Evolutionary conservation across 345 rosid genomes (phyloP).

Genomic region (Lepidium sativum): DNA sequence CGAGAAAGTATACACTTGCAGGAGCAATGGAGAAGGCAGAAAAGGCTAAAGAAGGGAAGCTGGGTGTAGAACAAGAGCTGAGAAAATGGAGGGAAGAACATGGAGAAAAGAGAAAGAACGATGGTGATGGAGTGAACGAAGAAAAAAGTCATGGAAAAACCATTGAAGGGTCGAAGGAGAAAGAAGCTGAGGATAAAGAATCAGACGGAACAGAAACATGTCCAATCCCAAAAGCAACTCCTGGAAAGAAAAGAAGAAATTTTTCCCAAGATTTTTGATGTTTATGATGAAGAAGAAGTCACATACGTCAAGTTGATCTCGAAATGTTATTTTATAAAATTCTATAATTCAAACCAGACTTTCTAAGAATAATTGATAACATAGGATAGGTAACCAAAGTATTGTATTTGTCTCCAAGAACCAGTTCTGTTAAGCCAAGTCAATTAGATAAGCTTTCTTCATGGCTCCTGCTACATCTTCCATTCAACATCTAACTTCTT

Average conservation of each 20-base stretch:
- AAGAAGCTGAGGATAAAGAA: conserved; percentile 27
- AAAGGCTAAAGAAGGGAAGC: conserved; percentile 79
- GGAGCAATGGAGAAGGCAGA: conserved; percentile 73
- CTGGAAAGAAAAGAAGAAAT: conserved; percentile 53
- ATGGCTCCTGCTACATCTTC: not conserved
- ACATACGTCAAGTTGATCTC: conserved; percentile 26
- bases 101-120: conserved; percentile 51
- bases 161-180: conserved; percentile 32
- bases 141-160: conserved; percentile 26
- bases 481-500: not conserved
- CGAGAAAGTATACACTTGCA: conserved; percentile 52
- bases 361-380: not conserved
- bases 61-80: conserved; percentile 74
- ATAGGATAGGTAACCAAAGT: no score
- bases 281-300: conserved; percentile 53
- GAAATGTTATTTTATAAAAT: not conserved
- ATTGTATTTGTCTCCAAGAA: no score
- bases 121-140: conserved; percentile 20
- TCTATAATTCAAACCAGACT: not conserved
- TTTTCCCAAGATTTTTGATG: conserved; percentile 70
- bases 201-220: conserved; percentile 21
- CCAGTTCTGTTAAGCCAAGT: not conserved
- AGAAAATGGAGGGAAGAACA: conserved; percentile 87
- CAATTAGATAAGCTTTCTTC: not conserved
- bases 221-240: conserved; percentile 26